A percentile compares a stretch with the other conserved stretches of the same genome.
Evolutionary conservation across 768 basidiomycete genomes (phyloP).

Genomic region (Pleurotus ostreatus): DNA sequence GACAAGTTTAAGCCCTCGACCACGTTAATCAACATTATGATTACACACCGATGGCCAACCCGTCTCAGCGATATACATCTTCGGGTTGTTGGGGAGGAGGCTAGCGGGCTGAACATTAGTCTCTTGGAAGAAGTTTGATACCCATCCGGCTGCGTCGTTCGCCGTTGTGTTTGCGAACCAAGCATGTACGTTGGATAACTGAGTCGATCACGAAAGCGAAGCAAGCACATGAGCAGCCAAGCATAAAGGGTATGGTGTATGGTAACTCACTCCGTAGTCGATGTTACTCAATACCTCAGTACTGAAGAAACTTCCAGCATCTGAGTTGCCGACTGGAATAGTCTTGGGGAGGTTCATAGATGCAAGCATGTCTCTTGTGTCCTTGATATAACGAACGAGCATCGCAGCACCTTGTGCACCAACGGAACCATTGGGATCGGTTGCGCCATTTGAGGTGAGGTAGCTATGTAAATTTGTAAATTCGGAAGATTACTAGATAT

Average conservation of each 20-base stretch:
- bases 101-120: constrained; percentile 59
- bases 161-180: constrained; percentile 87
- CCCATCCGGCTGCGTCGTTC: constrained; percentile 75
- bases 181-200: constrained; percentile 90
- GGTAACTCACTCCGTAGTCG: constrained; percentile 62
- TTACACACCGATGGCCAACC: constrained; percentile 62
- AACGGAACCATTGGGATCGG: constrained; percentile 51
- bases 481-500: neutral
- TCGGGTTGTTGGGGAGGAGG: constrained; percentile 62
- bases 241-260: constrained; percentile 4
- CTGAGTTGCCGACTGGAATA: constrained; percentile 73
- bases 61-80: constrained; percentile 93
- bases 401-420: constrained; percentile 56
- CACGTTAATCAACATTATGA: too few relatives aligned
- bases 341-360: constrained; percentile 53
- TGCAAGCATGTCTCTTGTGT: constrained; percentile 54
- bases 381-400: constrained; percentile 62
- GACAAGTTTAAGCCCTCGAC: neutral
- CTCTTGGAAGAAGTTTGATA: constrained; percentile 67
- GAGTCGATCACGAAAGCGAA: neutral
- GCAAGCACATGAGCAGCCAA: neutral
- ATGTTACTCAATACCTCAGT: constrained; percentile 55
- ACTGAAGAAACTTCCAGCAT: constrained; percentile 87
- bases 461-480: constrained; percentile 38
- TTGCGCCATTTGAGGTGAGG: constrained; percentile 43